Percentiles rank a stretch among this genome's conserved stretches.
Evolutionary conservation across 371 early-diverging fungal species (phyloP).

Genomic region (Basidiobolus meristosporus): DNA sequence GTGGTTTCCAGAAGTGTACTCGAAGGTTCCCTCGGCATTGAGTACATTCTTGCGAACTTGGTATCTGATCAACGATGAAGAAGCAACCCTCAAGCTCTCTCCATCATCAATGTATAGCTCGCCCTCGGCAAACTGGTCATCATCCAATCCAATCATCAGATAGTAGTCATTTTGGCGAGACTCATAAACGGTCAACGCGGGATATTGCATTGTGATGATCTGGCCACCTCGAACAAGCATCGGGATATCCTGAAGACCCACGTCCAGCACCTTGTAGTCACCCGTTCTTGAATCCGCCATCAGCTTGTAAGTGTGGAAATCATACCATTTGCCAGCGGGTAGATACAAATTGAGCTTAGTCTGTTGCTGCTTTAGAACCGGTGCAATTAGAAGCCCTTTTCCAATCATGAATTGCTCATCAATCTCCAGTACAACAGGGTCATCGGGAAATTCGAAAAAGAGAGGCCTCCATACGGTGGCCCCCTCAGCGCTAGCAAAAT

Average conservation of each 20-base stretch:
- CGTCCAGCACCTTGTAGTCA: no score
- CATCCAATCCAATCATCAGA: not conserved
- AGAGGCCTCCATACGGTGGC: slow-evolving; percentile 28
- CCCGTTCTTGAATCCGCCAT: no score
- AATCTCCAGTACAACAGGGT: slow-evolving; percentile 12
- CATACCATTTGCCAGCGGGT: slow-evolving; percentile 25
- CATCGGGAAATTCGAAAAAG: slow-evolving; percentile 26
- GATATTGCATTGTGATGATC: no score
- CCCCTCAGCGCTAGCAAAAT: slow-evolving; percentile 18
- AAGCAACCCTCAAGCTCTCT: not conserved
- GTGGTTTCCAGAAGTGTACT: no score
- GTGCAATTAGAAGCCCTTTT: slow-evolving; percentile 25
- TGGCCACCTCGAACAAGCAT: no score
- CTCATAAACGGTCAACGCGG: not conserved
- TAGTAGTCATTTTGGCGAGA: not conserved
- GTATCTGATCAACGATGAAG: no score
- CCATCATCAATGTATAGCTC: not conserved
- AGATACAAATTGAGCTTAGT: slow-evolving; percentile 21
- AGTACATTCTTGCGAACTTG: no score
- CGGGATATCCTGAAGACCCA: no score
- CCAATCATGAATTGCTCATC: slow-evolving; percentile 38
- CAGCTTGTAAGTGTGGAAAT: slow-evolving; percentile 18
- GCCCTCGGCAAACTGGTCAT: not conserved
- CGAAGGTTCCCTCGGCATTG: no score
- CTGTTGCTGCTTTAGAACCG: slow-evolving; percentile 15